Conservation (phyloP, 306 rosid species). For the Calophaca sinica region DNA sequence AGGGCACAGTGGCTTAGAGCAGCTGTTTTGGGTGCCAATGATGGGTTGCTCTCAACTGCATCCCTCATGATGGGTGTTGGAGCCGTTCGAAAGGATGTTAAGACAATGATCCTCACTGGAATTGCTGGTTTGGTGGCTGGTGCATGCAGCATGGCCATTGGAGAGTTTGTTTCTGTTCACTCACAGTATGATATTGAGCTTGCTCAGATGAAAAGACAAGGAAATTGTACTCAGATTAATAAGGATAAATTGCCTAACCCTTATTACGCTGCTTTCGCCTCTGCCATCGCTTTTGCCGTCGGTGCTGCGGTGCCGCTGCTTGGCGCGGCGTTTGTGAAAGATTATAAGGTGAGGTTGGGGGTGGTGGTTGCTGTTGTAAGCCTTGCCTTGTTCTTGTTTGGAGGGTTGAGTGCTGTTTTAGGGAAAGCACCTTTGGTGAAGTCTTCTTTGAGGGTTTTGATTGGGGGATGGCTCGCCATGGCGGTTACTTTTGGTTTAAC, state of each 20-base stretch:
- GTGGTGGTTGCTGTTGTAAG: conserved; percentile 35
- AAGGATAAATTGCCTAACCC: conserved; percentile 37
- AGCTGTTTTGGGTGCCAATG: conserved; percentile 44
- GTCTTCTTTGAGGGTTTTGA: conserved; percentile 37
- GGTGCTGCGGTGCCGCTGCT: conserved; percentile 35
- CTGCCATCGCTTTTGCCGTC: conserved; percentile 15
- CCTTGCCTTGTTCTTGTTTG: conserved; percentile 38
- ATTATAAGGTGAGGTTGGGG: conserved; percentile 35
- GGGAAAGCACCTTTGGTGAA: conserved; percentile 36
- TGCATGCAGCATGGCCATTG: conserved; percentile 44
- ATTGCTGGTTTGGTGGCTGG: conserved; percentile 36
- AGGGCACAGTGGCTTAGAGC: conserved; percentile 48
- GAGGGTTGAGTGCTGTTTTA: conserved; percentile 13
- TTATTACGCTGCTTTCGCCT: conserved; percentile 37
- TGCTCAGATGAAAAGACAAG: conserved; percentile 42
- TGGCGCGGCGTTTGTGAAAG: conserved; percentile 31
- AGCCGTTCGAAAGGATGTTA: conserved; percentile 35
- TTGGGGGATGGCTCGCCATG: conserved; percentile 48
- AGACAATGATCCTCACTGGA: conserved; percentile 36
- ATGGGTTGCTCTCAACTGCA: conserved; percentile 43
- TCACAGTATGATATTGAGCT: conserved; percentile 43
- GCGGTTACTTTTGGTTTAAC: conserved; percentile 43
- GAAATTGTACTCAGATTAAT: neutral
- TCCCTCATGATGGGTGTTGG: conserved; percentile 45
- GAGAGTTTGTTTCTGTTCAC: conserved; percentile 41